Evolutionary conservation across 129 eudicot genomes (phyloP), one percentile per base, ranked within the genome.

Genomic region (Helianthus tuberosus): DNA sequence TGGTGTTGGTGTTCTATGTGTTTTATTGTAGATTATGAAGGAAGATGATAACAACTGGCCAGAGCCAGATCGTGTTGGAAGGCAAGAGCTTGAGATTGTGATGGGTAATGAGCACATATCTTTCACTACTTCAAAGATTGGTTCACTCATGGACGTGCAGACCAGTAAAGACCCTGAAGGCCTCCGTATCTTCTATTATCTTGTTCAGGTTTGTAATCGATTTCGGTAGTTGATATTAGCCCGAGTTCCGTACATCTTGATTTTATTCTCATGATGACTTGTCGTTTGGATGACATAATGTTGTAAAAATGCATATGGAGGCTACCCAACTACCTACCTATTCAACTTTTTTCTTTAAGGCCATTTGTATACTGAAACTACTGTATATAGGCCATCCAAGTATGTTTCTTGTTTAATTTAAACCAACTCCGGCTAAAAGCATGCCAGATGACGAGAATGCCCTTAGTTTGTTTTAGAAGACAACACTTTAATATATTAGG

Each of bases 31-130:
- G 99, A 95, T 95, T 69, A 89, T 95, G 99, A 95, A 91, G 91
- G 99, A 95, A 89, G 99, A 95, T 78, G 99, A 95, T 76, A 91
- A 84, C 76, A 91, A 84, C 82, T 95, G 99, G 99, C 99, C 99
- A 41, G 97, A 95, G 81, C 99, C 97, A 6, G 99, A 95, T 80
- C 86, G 94, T 36, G 96, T 95, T 25, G 99, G 99, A 68, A 70
- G 96, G 75, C 99, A 95, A 83, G 99, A 95, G 84, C 96, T 95
- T 71, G 99, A 95, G 82, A 95, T 95, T 85, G 99, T 95, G 84
- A 87, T 95, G 99, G 99, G 97, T 23, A 95, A 91, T 64, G 99
- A 95, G 79, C 99, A 95, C 79, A 95, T 95, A 12, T 91, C 97
- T 4, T 95, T 95, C 70, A 91, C 97, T n/a, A 95, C 99, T 32